Percentiles rank a stretch among this genome's conserved stretches.
These are phyloP conservation scores for Ailanthus altissimus DNA, from an alignment of 345 rosid species.

Conservation along the genomic window DNA sequence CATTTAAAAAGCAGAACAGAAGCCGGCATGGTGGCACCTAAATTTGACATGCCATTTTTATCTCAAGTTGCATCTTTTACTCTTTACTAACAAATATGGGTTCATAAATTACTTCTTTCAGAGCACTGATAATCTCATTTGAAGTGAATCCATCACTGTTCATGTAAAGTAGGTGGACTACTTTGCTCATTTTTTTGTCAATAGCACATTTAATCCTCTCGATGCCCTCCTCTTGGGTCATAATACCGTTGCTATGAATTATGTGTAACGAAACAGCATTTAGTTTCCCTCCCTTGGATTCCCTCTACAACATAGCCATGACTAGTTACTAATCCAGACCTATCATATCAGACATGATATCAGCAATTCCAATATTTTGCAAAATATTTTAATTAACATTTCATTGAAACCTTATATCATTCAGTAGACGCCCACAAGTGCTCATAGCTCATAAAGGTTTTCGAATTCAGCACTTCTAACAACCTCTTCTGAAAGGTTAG, in stretches of 20 bases:
- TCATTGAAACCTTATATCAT: constrained; percentile 78
- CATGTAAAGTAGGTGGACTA: constrained; percentile 66
- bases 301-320: constrained; percentile 53
- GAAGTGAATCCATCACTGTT: constrained; percentile 79
- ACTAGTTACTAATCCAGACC: background rate
- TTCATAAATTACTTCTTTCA: constrained; percentile 46
- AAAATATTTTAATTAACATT: background rate
- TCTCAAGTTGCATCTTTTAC: background rate
- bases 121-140: constrained; percentile 46
- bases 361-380: background rate
- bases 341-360: background rate
- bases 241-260: constrained; percentile 31
- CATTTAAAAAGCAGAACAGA: too few relatives aligned
- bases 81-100: constrained; percentile 34
- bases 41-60: background rate
- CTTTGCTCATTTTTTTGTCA: constrained; percentile 63
- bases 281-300: constrained; percentile 66
- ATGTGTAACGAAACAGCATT: constrained; percentile 64
- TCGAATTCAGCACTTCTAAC: constrained; percentile 41
- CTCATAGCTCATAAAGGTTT: constrained; percentile 55
- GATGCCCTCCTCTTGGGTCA: constrained; percentile 44
- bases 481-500: constrained; percentile 52
- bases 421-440: constrained; percentile 84
- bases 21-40: background rate
- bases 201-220: constrained; percentile 36